Base-by-base conservation (phyloP, 164 flowering plant species). In the Hamamelis virginiana region DNA sequence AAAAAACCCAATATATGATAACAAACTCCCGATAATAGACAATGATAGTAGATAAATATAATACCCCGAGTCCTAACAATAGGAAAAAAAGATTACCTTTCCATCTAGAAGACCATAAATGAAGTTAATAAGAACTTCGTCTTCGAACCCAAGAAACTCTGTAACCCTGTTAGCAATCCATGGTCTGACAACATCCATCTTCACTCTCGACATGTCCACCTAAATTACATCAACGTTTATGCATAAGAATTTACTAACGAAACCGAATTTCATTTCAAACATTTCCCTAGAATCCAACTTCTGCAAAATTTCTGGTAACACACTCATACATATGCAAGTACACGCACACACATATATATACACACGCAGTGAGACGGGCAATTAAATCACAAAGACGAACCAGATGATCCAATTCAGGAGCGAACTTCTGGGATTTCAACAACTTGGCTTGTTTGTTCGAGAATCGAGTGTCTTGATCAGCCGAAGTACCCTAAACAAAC, bases 391-490 rank as follows among this genome's bases (percentile, higher is more conserved):
- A 33, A 27, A 68, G 50, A 72, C 89, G 60, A 55, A 96, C 99
- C 95, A 89, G 77, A 56, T 91, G 84, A 4, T 96, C 99, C 77
- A 96, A 75, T 81, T 93, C 99, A 5, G 97, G 81, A 41, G 95
- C 82, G 46, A 96, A 96, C 79, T 96, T 96, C 82, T 96, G 97
- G 16, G 98, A 85, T 78, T 96, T 96, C 76, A 96, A 25, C 47
- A 96, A 84, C 84, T 96, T 96, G 21, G 98, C 97, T 72, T 91
- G 96, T 84, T 96, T 96, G 82, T 96, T 96, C 33, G 99, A 96
- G 81, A 96, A 96, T 43, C 98, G 86, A 50, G 99, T 96, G 76
- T 96, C 99, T 74, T 96, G 99, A 69, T 96, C 99, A 9, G 99
- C 99, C 5, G 99, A 86, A 25, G 99, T 96, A 48, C 99, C 99